phyloP scores from a whole-genome alignment of 78 protist genomes.

The Monosiga brevicollis region DNA sequence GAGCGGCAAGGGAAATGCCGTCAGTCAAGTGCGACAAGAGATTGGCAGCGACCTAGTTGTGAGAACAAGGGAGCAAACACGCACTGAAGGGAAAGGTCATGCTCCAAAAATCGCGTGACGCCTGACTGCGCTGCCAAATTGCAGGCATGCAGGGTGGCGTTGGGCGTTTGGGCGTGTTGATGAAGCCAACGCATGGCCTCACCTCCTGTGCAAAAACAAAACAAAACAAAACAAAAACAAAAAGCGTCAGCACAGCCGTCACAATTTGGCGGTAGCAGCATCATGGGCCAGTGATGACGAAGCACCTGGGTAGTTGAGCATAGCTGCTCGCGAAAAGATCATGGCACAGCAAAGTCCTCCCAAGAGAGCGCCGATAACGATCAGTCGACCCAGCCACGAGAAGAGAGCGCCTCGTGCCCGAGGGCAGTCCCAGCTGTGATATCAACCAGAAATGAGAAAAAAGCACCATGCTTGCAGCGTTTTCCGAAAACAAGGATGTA shows the following conservation, averaged over 20 bases:
- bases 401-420: neutral
- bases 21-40: too few species aligned
- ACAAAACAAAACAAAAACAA: too few species aligned
- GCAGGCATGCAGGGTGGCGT: neutral
- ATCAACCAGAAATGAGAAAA: neutral
- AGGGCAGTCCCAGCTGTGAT: neutral
- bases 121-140: conserved; percentile 1
- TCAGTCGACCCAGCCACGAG: neutral
- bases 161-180: neutral
- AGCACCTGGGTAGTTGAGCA: neutral
- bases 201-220: too few species aligned
- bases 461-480: neutral
- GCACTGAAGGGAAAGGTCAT: too few species aligned
- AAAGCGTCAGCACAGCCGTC: too few species aligned
- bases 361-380: too few species aligned
- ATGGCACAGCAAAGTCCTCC: too few species aligned
- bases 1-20: too few species aligned
- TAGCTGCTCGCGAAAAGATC: too few species aligned
- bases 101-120: neutral
- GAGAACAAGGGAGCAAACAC: too few species aligned
- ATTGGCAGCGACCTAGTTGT: too few species aligned
- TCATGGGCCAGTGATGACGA: neutral
- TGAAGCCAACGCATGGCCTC: neutral
- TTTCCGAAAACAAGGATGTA: neutral
- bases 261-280: neutral